phyloP scores from a whole-genome alignment of 768 basidiomycete species.

The Serpula lacrymans region DNA sequence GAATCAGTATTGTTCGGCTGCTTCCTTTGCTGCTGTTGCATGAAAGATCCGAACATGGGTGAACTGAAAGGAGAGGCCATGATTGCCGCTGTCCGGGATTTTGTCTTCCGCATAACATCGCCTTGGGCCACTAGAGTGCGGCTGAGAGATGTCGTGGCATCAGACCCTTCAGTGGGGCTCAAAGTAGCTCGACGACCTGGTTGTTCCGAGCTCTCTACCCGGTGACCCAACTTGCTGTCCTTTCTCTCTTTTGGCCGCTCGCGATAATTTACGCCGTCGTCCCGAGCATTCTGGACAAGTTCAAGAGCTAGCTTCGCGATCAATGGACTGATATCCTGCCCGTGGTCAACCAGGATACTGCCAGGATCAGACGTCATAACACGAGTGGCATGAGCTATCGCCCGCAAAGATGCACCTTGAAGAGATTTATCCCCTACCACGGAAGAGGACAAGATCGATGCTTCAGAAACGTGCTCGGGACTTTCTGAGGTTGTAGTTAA shows the following conservation, averaged over 20 bases:
- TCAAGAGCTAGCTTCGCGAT: slow-evolving; percentile 62
- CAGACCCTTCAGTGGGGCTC: slow-evolving; percentile 36
- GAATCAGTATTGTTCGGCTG: slow-evolving; percentile 25
- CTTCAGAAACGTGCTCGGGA: slow-evolving; percentile 20
- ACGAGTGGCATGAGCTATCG: slow-evolving; percentile 78
- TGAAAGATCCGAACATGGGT: slow-evolving; percentile 59
- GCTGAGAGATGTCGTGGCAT: slow-evolving; percentile 44
- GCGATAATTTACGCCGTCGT: slow-evolving; percentile 49
- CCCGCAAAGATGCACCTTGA: slow-evolving; percentile 69
- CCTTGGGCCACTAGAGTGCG: slow-evolving; percentile 41
- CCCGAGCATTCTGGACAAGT: slow-evolving; percentile 65
- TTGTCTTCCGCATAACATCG: slow-evolving; percentile 30
- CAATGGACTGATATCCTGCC: slow-evolving; percentile 57
- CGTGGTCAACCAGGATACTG: slow-evolving; percentile 72
- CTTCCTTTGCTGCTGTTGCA: slow-evolving; percentile 49
- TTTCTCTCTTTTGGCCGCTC: slow-evolving; percentile 46
- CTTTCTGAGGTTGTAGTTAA: slow-evolving; percentile 20
- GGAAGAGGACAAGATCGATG: slow-evolving; percentile 23
- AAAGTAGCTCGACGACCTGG: slow-evolving; percentile 41
- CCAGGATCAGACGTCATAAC: slow-evolving; percentile 81
- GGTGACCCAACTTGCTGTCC: slow-evolving; percentile 30
- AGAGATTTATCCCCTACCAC: slow-evolving; percentile 26
- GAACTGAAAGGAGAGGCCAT: slow-evolving; percentile 45
- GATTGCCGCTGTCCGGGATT: slow-evolving; percentile 33
- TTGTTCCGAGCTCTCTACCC: slow-evolving; percentile 24